Conservation (phyloP, 805 yeast species). For the Hanseniaspora lindneri region DNA sequence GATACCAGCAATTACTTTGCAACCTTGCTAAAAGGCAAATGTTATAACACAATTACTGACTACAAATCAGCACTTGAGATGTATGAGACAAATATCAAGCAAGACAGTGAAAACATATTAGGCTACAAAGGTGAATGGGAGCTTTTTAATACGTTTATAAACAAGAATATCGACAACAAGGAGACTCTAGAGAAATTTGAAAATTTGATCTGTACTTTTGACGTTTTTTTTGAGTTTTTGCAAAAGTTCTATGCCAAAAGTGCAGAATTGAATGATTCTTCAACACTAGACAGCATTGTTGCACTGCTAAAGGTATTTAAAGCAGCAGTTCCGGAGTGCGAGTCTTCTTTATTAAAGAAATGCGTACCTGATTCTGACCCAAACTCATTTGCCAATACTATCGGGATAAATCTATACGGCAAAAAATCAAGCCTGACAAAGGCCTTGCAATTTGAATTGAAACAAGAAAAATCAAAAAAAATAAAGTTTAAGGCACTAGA, state of each 20-base stretch:
- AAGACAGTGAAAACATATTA: conserved; percentile 40
- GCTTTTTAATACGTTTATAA: conserved; percentile 22
- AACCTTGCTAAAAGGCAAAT: conserved; percentile 58
- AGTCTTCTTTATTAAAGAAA: conserved; percentile 38
- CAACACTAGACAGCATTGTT: not conserved
- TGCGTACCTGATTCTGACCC: conserved; percentile 43
- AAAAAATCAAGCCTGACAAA: conserved; percentile 37
- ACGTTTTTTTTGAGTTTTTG: conserved; percentile 36
- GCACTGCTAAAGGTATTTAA: conserved; percentile 38
- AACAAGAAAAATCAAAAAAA: conserved; percentile 34
- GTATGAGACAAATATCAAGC: conserved; percentile 39
- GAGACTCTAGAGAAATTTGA: conserved; percentile 22
- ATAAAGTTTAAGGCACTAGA: conserved; percentile 30
- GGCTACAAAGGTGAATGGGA: conserved; percentile 78
- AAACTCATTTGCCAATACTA: conserved; percentile 35
- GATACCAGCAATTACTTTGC: conserved; percentile 57
- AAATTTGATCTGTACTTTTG: conserved; percentile 35
- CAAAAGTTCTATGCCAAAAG: conserved; percentile 32
- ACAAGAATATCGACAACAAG: conserved; percentile 15
- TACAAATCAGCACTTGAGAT: conserved; percentile 32
- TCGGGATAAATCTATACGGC: conserved; percentile 38
- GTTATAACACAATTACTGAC: conserved; percentile 38
- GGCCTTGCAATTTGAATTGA: conserved; percentile 34
- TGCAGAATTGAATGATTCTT: not conserved
- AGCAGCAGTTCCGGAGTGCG: conserved; percentile 30